Conservation (phyloP, 441 rosid genomes). For the Arabidopsis lyrata region DNA sequence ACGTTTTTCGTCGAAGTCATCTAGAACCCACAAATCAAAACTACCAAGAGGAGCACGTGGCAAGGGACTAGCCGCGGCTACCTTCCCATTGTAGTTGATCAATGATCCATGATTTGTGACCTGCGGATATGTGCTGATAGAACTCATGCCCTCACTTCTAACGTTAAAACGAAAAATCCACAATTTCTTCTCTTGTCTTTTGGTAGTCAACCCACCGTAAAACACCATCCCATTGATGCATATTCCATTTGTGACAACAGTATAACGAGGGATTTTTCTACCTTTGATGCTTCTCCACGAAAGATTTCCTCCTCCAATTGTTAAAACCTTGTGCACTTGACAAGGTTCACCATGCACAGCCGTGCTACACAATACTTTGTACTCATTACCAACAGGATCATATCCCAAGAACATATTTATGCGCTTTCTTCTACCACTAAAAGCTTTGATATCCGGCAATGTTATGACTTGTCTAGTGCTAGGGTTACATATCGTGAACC, state of each 20-base stretch:
- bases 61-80: neutral
- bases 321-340: conserved; percentile 21
- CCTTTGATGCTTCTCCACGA: no score
- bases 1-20: neutral
- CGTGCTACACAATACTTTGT: conserved; percentile 25
- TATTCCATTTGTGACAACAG: no score
- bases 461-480: conserved; percentile 15
- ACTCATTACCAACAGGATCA: conserved; percentile 16
- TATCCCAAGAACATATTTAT: conserved; percentile 13
- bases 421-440: neutral
- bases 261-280: no score
- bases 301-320: neutral
- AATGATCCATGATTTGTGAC: neutral
- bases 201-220: no score
- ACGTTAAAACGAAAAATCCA: no score
- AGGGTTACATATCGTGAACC: conserved; percentile 24
- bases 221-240: no score
- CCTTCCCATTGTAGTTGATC: conserved; percentile 4
- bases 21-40: neutral
- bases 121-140: no score
- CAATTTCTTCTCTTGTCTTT: no score
- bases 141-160: no score
- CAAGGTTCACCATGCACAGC: neutral
- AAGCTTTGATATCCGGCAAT: neutral
- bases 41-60: neutral